Percentiles rank a stretch among this genome's conserved stretches.
Conservation (phyloP, 2,329 filamentous ascomycete species). For the Lomentospora prolificans region DNA sequence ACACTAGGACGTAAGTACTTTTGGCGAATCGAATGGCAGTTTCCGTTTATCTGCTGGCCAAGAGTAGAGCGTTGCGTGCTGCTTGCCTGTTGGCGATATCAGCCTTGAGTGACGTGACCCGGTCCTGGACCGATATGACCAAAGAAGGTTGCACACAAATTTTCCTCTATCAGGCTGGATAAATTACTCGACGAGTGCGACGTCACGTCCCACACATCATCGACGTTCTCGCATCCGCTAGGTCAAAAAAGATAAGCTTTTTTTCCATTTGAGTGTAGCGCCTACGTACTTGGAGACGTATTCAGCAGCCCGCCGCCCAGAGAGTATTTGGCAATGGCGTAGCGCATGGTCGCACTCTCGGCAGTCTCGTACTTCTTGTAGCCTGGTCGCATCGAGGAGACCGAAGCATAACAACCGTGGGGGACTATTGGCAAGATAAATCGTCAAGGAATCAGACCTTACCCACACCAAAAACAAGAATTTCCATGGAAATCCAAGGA, state of each 20-base stretch:
- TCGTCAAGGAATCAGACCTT: background rate
- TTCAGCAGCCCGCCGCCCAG: no score
- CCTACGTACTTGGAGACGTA: no score
- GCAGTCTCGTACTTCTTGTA: background rate
- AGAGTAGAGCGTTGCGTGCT: background rate
- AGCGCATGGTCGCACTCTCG: background rate
- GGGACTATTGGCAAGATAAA: background rate
- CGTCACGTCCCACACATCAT: background rate
- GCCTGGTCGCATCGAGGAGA: background rate
- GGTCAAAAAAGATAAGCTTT: background rate
- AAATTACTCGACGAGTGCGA: background rate
- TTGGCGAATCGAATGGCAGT: background rate
- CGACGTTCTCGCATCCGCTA: no score
- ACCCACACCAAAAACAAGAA: background rate
- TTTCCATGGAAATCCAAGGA: background rate
- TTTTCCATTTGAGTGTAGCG: background rate
- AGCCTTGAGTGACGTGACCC: background rate
- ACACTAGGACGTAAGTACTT: background rate
- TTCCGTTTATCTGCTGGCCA: background rate
- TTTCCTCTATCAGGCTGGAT: background rate
- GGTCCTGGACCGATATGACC: background rate
- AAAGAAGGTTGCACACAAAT: background rate
- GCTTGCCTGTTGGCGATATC: background rate
- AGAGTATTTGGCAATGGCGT: background rate
- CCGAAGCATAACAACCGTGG: background rate